Base-by-base conservation (phyloP, 805 yeast genomes). In the Blastobotrys attinorum region DNA sequence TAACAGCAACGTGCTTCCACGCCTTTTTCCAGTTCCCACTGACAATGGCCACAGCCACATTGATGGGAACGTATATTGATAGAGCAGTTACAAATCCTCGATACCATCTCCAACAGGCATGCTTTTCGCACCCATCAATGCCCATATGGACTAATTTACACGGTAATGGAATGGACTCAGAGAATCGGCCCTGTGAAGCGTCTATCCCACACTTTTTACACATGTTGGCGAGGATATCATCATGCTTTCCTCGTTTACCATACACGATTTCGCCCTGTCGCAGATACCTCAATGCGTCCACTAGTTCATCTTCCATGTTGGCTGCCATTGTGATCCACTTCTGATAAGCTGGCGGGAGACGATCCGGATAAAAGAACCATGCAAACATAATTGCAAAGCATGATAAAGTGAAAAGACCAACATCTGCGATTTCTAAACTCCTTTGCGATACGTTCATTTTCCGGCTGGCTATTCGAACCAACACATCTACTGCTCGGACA, bases 291-390 rank as follows among this genome's bases (percentile, higher is more conserved):
- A 72, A 59, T 3, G 60, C 59, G 13, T 53, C 52, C 2, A 67
- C 55, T 10, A 72, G 47, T 31, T 63, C 72, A 21, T 55, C 55
- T 47, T 72, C 76, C 71, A 71, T 68, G 43, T 65, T 61, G 5
- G 76, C 75, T 16, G 73, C 74, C 35, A 64, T 63, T 3, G 77
- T 69, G 50, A 72, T 72, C 77, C 77, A 72, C 40, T 59, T 58
- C 22, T 62, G 55, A 50, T 72, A 72, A 4, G 72, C 63, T 4
- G 65, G 67, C n/a, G 74, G 72, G 31, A 72, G 58, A 22, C 55
- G 48, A 7, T 62, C 59, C 2, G 74, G 75, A 41, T 58, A 45
- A 42, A 48, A 56, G 41, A 60, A 60, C 64, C 64, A 60, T 20
- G 56, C 45, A 40, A 54, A 59, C 63, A 60, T 59, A 16, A 60